Conservation (phyloP, 2,329 filamentous ascomycete species). For the Fusarium brevicatenulatum region DNA sequence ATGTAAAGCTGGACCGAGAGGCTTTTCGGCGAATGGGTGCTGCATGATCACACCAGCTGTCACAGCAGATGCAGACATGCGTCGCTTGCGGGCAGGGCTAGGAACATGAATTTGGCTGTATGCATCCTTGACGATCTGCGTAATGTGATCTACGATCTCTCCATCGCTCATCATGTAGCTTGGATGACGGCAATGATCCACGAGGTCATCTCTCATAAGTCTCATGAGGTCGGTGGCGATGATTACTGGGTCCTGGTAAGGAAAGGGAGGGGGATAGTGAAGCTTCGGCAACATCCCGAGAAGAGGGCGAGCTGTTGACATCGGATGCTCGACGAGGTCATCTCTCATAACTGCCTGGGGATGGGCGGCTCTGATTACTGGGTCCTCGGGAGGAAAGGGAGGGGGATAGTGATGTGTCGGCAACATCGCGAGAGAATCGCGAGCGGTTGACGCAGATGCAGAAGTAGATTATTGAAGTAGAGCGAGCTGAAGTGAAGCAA, state of each 20-base stretch:
- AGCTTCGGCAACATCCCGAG: too few species aligned
- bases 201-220: not conserved
- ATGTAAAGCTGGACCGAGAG: not conserved
- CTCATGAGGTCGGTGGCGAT: too few species aligned
- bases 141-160: not conserved
- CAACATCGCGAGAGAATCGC: not conserved
- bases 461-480: not conserved
- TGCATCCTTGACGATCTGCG: not conserved
- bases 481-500: not conserved
- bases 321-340: not conserved
- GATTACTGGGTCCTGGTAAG: too few species aligned
- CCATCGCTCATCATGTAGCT: not conserved
- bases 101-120: not conserved
- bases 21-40: not conserved
- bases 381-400: not conserved
- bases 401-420: not conserved
- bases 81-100: not conserved
- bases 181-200: not conserved
- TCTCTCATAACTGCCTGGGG: not conserved
- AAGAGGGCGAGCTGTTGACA: too few species aligned
- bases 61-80: not conserved
- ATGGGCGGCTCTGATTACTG: accelerated
- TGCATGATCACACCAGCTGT: not conserved
- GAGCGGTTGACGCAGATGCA: not conserved
- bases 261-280: too few species aligned